Evolutionary conservation across 2,329 filamentous ascomycete species (phyloP), one percentile per base, ranked within the genome.

Genomic region (Aureobasidium sp.): DNA sequence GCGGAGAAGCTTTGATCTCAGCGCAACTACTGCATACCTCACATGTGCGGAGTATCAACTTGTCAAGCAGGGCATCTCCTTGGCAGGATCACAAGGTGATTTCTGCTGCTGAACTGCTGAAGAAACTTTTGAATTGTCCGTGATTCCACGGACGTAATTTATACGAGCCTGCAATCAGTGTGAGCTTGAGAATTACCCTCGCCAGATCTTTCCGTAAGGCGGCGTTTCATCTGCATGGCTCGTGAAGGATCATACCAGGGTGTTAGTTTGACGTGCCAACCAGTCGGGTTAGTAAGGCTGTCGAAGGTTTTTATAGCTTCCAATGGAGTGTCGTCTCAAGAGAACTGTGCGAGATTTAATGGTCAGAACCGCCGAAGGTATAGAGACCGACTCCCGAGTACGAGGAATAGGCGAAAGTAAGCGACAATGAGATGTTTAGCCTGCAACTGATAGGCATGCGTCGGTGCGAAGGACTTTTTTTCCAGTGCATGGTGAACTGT

Each of bases 1-100:
- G 50, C 50, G 50, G 37, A 54, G 36, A 54, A 54, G 50, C 37
- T 54, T 54, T 54, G 50, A 32, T 54, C 50, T 54, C 50, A 54
- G n/a, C 11, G 50, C 29, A 53, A 41, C 21, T 53, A 36, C 25
- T 53, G 34, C 50, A 41, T 29, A 39, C 36, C 10, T 30, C 36
- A 32, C 25, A 29, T 25, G 8, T 16, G 5, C 36, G 49, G 34
- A 29, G 8, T 25, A 29, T 39, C 13, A 21, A 39, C 36, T 36
- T 36, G n/a, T 50, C 16, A 37, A 50, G 48, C n/a, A 50, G 48
- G 32, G 25, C n/a, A 50, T 5, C 8, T 10, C 3, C 13, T 14
- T 21, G 10, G 13, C 13, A 25, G 30, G 47, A 34, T 30, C 47
- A 36, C 47, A n/a, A 25, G 47, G 29, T 49, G 47, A 30, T 30